Evolutionary conservation across 2,329 filamentous ascomycete species (phyloP), one percentile per base, ranked within the genome.

Genomic region (Phyllosticta citriasiana): DNA sequence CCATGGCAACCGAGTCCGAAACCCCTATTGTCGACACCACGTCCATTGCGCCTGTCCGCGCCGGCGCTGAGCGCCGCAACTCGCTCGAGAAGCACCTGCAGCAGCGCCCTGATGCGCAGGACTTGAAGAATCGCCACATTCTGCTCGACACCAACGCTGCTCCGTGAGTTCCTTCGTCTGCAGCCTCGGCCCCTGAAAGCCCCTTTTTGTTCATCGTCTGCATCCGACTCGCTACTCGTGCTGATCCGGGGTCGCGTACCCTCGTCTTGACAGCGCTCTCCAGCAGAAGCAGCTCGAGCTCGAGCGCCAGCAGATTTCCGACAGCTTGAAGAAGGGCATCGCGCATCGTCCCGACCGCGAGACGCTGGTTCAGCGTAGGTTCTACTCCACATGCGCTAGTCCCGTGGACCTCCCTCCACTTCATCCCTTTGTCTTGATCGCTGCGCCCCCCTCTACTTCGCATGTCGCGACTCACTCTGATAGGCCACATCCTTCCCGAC

Each of bases 401-500:
- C 61, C 26, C 25, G 19, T 25, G 30, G 35, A 27, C 52, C n/a
- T 2, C 16, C 30, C 19, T 22, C 2, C 19, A 22, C 19, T 22
- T 22, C 47, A n/a, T 2, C 9, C 10, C 27, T 51, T 40, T 50
- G 27, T 30, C 27, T 8, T 27, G 26, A 27, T 54, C 51, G 25
- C 24, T 24, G 33, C 60, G 22, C 51, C 33, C 51, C 33, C 35
- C 55, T 51, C 19, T n/a, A 33, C 10, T 24, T 54, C 9, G 19
- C 22, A 53, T 33, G 40, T 47, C 40, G 40, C 40, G 40, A 47
- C 40, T 64, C 22, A 60, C n/a, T 60, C 40, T 35, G 3, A 59
- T 67, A 93, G 89, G 86, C 67, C 96, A 96, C 76, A 96, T 97
- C 72, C 85, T 97, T 26, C 89, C 89, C 26, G 84, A 86, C 61